Base-by-base conservation (phyloP, 75 land plant genomes). In the Pseudotsuga menziesii region DNA sequence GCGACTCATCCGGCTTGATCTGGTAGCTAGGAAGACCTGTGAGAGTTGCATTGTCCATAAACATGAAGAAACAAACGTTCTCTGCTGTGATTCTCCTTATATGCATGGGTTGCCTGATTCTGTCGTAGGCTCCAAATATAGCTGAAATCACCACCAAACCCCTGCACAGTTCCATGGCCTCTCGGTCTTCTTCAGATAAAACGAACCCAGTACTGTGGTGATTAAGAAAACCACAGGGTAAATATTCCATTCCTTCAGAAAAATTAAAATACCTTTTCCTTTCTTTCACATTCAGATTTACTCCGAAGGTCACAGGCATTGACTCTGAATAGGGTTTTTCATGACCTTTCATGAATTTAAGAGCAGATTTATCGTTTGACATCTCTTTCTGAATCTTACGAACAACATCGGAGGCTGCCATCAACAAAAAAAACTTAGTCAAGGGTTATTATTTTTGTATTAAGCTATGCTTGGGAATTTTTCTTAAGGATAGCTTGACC, bases 81-180 rank as follows among this genome's bases (percentile, higher is more conserved):
- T 78, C 75, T 22, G 5, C 2, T 62, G 17, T 22, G 17, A 19
- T 22, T 19, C 22, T 22, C 4, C 23, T 22, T 44, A 39, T 23
- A 71, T 9, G 39, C 35, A 69, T 16, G 26, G 48, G 5, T 72
- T 52, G 36, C 74, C 54, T 44, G 74, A 23, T 22, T 72, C 15
- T 25, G 55, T 22, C 26, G 36, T 7, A 52, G 36, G 6, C 23
- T 20, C 80, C 80, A 75, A 91, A 91, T 27, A 91, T 77, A 5
- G 91, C 93, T 1, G 93, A 89, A 8, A 77, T 86, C n/a, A 91
- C 89, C 22, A 89, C 91, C 35, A 87, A 66, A 3, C 84, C 89
- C 9, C 57, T 72, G 78, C 93, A 91, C 0, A 32, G 78, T 22
- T 85, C 88, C 93, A 91, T 89, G 1, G 83, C 87, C 58, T 20